A percentile compares a stretch with the other conserved stretches of the same genome.
Evolutionary conservation across 2,329 filamentous ascomycete genomes (phyloP).

Genomic region (Trichoderma oligosporum): DNA sequence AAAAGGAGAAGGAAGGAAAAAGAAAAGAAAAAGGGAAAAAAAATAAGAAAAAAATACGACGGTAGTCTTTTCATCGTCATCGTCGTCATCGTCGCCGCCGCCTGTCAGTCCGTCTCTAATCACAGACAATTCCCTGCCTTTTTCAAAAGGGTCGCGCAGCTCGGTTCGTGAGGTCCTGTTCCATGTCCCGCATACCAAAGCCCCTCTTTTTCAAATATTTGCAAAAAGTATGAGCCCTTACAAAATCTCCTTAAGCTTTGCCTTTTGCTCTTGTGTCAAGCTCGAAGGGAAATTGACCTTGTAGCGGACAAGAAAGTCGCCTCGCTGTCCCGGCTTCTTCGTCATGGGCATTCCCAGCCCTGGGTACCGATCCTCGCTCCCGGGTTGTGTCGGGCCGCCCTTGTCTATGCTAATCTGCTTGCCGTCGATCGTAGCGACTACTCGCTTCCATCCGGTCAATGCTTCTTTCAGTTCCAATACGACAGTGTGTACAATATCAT

Average conservation of each 20-base stretch:
- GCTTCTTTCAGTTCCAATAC: slow-evolving; percentile 89
- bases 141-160: neutral
- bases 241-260: slow-evolving; percentile 74
- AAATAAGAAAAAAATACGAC: neutral
- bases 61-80: slow-evolving; percentile 5
- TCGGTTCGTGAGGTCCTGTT: slow-evolving; percentile 17
- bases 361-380: slow-evolving; percentile 76
- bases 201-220: neutral
- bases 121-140: slow-evolving; percentile 3
- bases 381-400: slow-evolving; percentile 79
- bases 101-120: neutral
- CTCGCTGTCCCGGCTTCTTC: slow-evolving; percentile 79
- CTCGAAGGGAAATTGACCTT: slow-evolving; percentile 87
- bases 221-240: slow-evolving; percentile 29
- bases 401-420: slow-evolving; percentile 78
- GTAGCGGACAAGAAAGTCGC: slow-evolving; percentile 84
- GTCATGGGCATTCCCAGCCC: slow-evolving; percentile 90
- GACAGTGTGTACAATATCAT: slow-evolving; percentile 76
- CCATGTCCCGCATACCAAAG: slow-evolving; percentile 20
- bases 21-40: neutral
- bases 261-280: slow-evolving; percentile 74
- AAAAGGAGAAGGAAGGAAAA: neutral
- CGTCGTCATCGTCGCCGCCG: neutral
- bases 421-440: slow-evolving; percentile 90
- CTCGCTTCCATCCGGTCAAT: slow-evolving; percentile 86